Evolutionary conservation across 371 early-diverging fungal species (phyloP).

Genomic region (Paraphysoderma sedebokerense): DNA sequence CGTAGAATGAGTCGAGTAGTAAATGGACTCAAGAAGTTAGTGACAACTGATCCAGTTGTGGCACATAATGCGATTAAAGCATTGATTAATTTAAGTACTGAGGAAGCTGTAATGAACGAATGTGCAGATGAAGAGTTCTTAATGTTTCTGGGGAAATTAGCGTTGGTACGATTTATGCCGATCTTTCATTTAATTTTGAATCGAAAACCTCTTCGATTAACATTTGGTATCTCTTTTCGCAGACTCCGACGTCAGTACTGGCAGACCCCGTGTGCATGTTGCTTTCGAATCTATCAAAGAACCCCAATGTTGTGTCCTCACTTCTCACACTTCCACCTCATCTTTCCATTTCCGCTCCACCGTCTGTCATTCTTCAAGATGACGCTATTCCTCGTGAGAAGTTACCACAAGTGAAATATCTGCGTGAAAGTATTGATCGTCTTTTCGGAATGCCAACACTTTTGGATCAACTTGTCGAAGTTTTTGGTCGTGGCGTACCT

Average conservation of each 20-base stretch:
- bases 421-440: neutral
- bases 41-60: neutral
- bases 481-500: constrained; percentile 58
- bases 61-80: constrained; percentile 68
- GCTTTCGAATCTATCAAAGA: constrained; percentile 76
- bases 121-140: constrained; percentile 50
- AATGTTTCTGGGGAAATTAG: constrained; percentile 19
- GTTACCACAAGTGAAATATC: neutral
- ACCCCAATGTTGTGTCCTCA: constrained; percentile 30
- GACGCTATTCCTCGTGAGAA: neutral
- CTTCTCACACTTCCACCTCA: constrained; percentile 18
- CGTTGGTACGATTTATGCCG: neutral
- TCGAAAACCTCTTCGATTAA: constrained; percentile 6
- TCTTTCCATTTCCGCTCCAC: neutral
- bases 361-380: neutral
- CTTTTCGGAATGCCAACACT: constrained; percentile 7
- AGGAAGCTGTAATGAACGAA: constrained; percentile 31
- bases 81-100: constrained; percentile 66
- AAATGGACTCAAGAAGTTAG: neutral
- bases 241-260: constrained; percentile 37
- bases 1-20: neutral
- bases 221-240: neutral
- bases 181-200: constrained; percentile 2
- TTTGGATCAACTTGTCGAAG: constrained; percentile 69
- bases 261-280: constrained; percentile 79